These are phyloP conservation scores for Trichoderma sp. DNA, from an alignment of 2,329 filamentous ascomycete species.

Conservation along the genomic window DNA sequence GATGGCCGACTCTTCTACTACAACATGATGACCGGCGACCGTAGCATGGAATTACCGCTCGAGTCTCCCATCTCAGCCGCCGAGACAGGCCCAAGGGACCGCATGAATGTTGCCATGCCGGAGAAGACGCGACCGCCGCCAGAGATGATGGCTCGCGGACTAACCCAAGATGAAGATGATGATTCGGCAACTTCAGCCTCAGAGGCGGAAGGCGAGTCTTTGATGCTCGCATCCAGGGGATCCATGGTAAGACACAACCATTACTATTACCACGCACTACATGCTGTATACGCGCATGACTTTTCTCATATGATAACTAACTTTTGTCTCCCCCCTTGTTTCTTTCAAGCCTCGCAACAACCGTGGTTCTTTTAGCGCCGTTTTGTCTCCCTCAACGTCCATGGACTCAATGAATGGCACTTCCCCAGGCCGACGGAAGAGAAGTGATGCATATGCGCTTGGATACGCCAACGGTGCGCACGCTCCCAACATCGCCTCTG, in stretches of 20 bases:
- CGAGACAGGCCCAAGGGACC: conserved; percentile 85
- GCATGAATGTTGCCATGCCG: conserved; percentile 84
- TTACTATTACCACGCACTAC: too few relatives aligned
- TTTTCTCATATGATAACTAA: background rate
- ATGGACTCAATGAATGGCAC: conserved; percentile 85
- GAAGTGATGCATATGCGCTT: conserved; percentile 60
- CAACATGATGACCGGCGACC: conserved; percentile 95
- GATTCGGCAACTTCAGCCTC: conserved; percentile 84
- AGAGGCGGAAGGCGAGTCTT: conserved; percentile 77
- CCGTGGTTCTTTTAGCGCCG: conserved; percentile 69
- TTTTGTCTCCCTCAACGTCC: conserved; percentile 82
- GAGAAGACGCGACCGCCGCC: conserved; percentile 88
- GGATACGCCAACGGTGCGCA: conserved; percentile 43
- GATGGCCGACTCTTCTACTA: conserved; percentile 96
- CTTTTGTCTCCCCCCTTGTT: background rate
- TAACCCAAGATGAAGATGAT: conserved; percentile 83
- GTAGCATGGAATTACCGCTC: conserved; percentile 89
- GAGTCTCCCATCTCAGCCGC: conserved; percentile 81
- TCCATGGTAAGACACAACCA: conserved; percentile 60
- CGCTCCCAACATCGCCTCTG: conserved; percentile 59
- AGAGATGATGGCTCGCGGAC: conserved; percentile 86
- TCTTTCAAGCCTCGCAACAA: conserved; percentile 59
- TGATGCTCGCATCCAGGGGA: conserved; percentile 68
- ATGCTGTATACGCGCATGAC: background rate
- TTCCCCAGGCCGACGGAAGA: conserved; percentile 61